Evolutionary conservation across 805 yeast genomes (phyloP).

Genomic region (Scheffersomyces stipitis): DNA sequence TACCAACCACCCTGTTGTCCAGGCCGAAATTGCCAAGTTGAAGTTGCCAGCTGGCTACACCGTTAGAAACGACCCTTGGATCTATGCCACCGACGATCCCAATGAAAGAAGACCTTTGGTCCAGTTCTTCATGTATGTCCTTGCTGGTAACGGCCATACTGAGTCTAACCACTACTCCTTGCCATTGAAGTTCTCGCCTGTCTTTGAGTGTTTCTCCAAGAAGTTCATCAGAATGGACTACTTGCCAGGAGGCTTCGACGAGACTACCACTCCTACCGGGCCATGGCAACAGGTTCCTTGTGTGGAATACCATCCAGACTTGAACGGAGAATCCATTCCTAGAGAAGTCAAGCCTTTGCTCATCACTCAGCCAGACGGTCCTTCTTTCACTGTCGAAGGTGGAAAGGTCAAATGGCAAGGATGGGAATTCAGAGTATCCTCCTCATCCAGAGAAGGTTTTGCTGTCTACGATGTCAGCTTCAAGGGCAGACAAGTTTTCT

Average conservation of each 20-base stretch:
- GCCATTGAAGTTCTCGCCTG: constrained; percentile 74
- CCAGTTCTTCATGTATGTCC: constrained; percentile 74
- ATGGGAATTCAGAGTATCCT: constrained; percentile 73
- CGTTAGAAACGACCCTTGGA: constrained; percentile 78
- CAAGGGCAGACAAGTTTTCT: constrained; percentile 74
- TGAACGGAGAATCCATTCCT: constrained; percentile 49
- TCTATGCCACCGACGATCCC: constrained; percentile 75
- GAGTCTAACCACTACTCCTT: constrained; percentile 76
- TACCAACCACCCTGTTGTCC: constrained; percentile 53
- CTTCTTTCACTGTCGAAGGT: constrained; percentile 62
- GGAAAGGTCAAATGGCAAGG: constrained; percentile 75
- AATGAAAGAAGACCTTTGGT: constrained; percentile 60
- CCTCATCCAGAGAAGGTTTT: constrained; percentile 77
- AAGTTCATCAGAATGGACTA: constrained; percentile 71
- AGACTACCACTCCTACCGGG: constrained; percentile 52
- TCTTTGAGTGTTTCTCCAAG: constrained; percentile 59
- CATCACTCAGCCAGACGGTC: constrained; percentile 75
- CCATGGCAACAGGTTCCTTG: constrained; percentile 61
- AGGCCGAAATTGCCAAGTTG: constrained; percentile 66
- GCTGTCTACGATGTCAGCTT: constrained; percentile 70
- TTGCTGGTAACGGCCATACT: constrained; percentile 59
- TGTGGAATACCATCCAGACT: constrained; percentile 74
- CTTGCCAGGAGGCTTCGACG: constrained; percentile 72
- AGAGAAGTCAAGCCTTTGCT: constrained; percentile 71
- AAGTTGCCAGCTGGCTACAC: constrained; percentile 55